These are phyloP conservation scores for Arthroderma uncinatum DNA, from an alignment of 2,329 filamentous ascomycete species.

Conservation along the genomic window DNA sequence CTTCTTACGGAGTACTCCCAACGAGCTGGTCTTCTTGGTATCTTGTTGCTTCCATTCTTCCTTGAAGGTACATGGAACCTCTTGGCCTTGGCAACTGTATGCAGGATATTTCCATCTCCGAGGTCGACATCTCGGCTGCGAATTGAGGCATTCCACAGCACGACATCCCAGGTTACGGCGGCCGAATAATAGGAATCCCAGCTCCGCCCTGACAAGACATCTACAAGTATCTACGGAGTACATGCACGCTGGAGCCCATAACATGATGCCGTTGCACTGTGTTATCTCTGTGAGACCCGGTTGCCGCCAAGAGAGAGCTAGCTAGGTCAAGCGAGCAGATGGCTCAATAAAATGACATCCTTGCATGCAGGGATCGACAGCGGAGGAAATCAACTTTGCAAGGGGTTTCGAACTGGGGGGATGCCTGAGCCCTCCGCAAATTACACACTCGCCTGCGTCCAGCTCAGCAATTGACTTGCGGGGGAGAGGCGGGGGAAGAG, in stretches of 20 bases:
- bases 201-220: no score
- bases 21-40: no score
- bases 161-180: no score
- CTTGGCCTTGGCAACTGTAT: neutral
- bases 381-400: neutral
- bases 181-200: no score
- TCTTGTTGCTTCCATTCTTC: neutral
- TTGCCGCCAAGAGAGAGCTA: neutral
- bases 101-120: neutral
- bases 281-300: neutral
- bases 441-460: neutral
- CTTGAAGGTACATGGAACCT: neutral
- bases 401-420: neutral
- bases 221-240: no score
- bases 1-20: no score
- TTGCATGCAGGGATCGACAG: neutral
- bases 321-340: neutral
- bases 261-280: no score
- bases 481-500: neutral
- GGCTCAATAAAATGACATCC: neutral
- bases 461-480: constrained; percentile 2
- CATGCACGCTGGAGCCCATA: no score
- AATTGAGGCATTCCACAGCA: neutral
- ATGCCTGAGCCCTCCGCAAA: neutral
- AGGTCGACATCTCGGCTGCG: neutral